Evolutionary conservation across 164 flowering plant genomes (phyloP).

Genomic region (Echeveria elegans): DNA sequence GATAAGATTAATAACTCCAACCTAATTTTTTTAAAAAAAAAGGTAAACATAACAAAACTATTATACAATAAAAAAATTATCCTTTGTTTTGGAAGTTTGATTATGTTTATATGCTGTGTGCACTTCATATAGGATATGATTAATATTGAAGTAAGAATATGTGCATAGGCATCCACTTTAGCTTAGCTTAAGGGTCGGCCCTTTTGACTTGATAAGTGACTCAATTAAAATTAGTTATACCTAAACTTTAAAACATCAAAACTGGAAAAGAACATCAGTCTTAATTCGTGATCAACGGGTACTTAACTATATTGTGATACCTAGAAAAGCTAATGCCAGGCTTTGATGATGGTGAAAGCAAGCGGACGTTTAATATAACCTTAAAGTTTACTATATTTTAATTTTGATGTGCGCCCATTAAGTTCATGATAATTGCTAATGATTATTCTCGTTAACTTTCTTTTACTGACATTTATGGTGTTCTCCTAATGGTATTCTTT

Average conservation of each 20-base stretch:
- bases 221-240: not conserved
- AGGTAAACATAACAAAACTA: not conserved
- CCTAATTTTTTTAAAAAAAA: not conserved
- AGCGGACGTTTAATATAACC: not conserved
- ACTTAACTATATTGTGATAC: not conserved
- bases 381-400: not conserved
- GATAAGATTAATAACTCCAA: conserved; percentile 4
- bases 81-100: conserved; percentile 6
- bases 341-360: not conserved
- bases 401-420: not conserved
- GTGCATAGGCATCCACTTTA: conserved; percentile 1
- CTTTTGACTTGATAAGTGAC: not conserved
- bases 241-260: not conserved
- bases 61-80: not conserved
- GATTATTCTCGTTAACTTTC: not conserved
- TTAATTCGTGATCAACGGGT: not conserved
- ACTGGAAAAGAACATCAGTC: not conserved
- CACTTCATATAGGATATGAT: not conserved
- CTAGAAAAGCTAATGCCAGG: not conserved
- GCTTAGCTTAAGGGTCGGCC: not conserved
- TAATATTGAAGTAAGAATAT: not conserved
- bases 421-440: not conserved
- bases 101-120: conserved; percentile 6
- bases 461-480: not conserved
- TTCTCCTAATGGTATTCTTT: not conserved